These are phyloP conservation scores for Lithospermum erythrorhizon DNA, from an alignment of 257 asterid genomes.

Conservation along the genomic window DNA sequence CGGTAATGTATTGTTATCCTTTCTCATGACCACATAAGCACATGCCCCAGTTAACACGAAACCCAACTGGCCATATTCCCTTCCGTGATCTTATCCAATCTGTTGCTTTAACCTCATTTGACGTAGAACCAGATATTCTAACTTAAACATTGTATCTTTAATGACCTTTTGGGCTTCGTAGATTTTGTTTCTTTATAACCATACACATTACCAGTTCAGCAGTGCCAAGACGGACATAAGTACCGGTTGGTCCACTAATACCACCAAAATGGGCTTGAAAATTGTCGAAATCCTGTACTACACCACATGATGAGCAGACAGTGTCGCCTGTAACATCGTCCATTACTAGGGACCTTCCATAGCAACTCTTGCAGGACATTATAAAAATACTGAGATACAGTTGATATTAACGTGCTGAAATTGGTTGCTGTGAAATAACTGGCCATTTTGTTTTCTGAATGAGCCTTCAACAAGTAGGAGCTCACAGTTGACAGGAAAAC, in stretches of 20 bases:
- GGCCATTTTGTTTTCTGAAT: too few relatives aligned
- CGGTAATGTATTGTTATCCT: constrained; percentile 35
- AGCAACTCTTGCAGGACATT: constrained; percentile 43
- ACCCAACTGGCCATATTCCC: constrained; percentile 79
- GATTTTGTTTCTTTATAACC: constrained; percentile 37
- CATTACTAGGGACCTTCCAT: constrained; percentile 16
- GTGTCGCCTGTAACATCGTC: constrained; percentile 31
- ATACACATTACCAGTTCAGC: constrained; percentile 35
- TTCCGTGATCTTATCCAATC: constrained; percentile 42
- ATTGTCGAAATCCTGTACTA: constrained; percentile 44
- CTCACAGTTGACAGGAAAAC: too few relatives aligned
- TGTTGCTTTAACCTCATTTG: constrained; percentile 29
- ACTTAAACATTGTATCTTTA: constrained; percentile 27
- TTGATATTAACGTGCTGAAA: too few relatives aligned
- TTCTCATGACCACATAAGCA: constrained; percentile 59
- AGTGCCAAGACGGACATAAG: constrained; percentile 41
- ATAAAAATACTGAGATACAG: constrained; percentile 5
- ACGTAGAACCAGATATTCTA: constrained; percentile 37
- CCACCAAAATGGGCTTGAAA: constrained; percentile 45
- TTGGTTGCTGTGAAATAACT: too few relatives aligned
- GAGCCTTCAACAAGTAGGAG: too few relatives aligned
- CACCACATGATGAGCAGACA: constrained; percentile 51
- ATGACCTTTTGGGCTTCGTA: constrained; percentile 43
- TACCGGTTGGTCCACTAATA: constrained; percentile 39
- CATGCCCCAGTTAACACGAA: constrained; percentile 56